Evolutionary conservation across 2,329 filamentous ascomycete species (phyloP), one percentile per base, ranked within the genome.

Genomic region (Aspergillus fumigatiaffinis): DNA sequence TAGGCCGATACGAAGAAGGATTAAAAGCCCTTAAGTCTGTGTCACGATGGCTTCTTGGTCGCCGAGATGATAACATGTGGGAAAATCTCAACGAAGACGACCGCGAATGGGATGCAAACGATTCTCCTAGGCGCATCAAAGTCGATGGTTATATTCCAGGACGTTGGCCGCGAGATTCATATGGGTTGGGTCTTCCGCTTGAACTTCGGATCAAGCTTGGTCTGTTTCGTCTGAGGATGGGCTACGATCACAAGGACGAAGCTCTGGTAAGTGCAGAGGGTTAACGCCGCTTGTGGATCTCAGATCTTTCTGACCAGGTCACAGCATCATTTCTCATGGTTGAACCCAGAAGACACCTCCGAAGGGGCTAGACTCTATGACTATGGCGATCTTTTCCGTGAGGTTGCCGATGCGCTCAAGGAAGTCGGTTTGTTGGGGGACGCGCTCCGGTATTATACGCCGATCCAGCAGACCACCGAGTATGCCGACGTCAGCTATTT

Each of bases 181-280:
- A 96, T 71, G 92, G 91, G 0, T 73, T 82, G 42, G 85, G 87
- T 1, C 78, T 97, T 42, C 93, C 92, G 0, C 73, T 92, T 4
- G 92, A 97, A 63, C 79, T 99, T 46, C 87, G 93, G 21, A 84
- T 91, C 29, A 94, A 93, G 69, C 78, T 99, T 61, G 93, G 90
- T 3, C 78, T 93, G 3, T 93, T 91, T 69, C 86, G 94, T n/a
- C 76, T 96, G 38, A 87, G 85, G 55, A 78, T 91, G 58, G 86
- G 85, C 0, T 77, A 87, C 26, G 77, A 84, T 17, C 69, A 83
- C 60, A 73, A 80, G 23, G 77, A 84, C 14, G 93, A 97, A 77
- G 92, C 91, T 20, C 80, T 90, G 76, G 88, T 90, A 79, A 77
- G 82, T 76, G 50, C 14, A 50, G 10, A 3, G 8, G 49, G 7